phyloP scores from a whole-genome alignment of 805 yeast species.

The Monosporozyma yasuniensis region DNA sequence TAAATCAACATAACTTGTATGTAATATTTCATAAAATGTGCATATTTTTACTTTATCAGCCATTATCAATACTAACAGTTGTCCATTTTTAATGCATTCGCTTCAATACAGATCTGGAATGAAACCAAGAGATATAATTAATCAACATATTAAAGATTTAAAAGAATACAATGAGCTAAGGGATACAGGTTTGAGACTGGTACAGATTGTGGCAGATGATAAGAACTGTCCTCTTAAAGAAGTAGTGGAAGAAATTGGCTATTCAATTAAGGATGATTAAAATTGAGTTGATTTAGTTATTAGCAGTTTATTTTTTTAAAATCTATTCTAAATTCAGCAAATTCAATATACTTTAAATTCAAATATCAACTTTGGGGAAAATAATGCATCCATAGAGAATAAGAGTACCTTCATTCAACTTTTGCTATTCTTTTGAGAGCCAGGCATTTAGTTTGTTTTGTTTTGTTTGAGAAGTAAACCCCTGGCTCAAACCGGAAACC shows the following conservation, averaged over 20 bases:
- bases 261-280: slow-evolving; percentile 16
- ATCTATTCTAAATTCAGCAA: no score
- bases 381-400: no score
- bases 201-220: slow-evolving; percentile 54
- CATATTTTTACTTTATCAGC: neutral
- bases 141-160: slow-evolving; percentile 42
- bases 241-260: slow-evolving; percentile 46
- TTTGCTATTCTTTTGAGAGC: no score
- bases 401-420: no score
- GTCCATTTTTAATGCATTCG: neutral
- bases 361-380: no score
- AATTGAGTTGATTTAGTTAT: neutral
- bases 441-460: no score
- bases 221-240: slow-evolving; percentile 38
- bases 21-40: neutral
- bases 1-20: slow-evolving; percentile 1
- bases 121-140: slow-evolving; percentile 37
- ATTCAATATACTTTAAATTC: no score
- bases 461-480: no score
- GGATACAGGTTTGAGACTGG: slow-evolving; percentile 50
- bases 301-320: neutral
- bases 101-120: neutral
- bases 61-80: neutral
- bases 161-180: slow-evolving; percentile 54
- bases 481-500: no score